Evolutionary conservation across 306 rosid genomes (phyloP), one percentile per base, ranked within the genome.

Genomic region (Cucurbita pepo): DNA sequence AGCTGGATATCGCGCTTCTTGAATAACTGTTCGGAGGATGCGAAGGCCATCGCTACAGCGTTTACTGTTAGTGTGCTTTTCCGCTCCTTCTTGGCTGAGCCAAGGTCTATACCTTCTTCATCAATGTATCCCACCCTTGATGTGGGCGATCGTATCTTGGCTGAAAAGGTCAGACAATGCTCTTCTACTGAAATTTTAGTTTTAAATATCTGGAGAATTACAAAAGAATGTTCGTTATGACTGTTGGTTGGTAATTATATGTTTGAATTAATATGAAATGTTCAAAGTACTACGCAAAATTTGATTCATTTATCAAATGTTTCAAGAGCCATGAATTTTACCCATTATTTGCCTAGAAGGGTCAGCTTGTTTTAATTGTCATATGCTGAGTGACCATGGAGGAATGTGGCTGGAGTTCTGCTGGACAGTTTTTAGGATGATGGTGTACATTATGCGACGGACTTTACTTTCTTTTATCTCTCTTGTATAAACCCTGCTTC

Each of bases 81-180:
- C 69, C 85, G 86, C 11, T 94, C 98, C 0, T 85, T 72, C 76
- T 83, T 94, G 91, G 99, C 92, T 41, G 97, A 94, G 81, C 96
- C 99, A 3, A 79, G 90, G 45, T 94, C 99, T 9, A 94, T 94
- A 76, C 97, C 99, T 45, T 94, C 99, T 16, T 18, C 92, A 74
- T 94, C 99, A 15, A 91, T 94, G 99, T 80, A 44, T 76, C 99
- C 99, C 11, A 91, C 97, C 47, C 92, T 94, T 7, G 87, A 89
- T 64, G 96, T 84, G 2, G 99, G 99, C 51, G 99, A 94, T 69
- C 99, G 99, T 7, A 77, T 94, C 84, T 76, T 94, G 56, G 88
- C 99, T 0, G 97, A 94, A 80, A 94, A 94, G 99, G 99, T 94
- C 36, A n/a, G 82, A 40, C 21, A 7, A 44, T 14, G n/a, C 34